Percentiles rank a stretch among this genome's conserved stretches.
These are phyloP conservation scores for Melaleuca alternifolia DNA, from an alignment of 345 rosid species.

Conservation along the genomic window DNA sequence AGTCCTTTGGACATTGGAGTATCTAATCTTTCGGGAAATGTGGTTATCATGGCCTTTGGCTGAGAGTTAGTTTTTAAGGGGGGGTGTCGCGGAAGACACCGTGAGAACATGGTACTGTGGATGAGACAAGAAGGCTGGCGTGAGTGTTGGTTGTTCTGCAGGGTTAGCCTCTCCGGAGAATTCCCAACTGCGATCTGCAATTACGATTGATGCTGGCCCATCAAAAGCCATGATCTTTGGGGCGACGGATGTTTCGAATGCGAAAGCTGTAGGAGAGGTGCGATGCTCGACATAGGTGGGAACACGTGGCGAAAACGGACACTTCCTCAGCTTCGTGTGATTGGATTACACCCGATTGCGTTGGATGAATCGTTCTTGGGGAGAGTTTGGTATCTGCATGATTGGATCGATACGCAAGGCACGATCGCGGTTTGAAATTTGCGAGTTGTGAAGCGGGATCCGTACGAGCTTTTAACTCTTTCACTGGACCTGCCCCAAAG, in stretches of 20 bases:
- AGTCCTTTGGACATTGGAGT: background rate
- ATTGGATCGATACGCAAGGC: fast-evolving
- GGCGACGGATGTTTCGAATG: background rate
- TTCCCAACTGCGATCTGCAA: background rate
- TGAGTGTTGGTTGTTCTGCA: background rate
- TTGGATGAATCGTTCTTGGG: too few relatives aligned
- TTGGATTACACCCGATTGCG: too few relatives aligned
- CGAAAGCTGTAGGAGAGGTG: background rate
- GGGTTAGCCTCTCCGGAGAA: background rate
- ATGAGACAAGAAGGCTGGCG: background rate
- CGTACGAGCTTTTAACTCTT: background rate
- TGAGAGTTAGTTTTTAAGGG: background rate
- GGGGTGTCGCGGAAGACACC: too few relatives aligned
- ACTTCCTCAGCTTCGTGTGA: background rate
- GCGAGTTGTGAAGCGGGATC: background rate
- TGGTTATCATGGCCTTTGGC: background rate
- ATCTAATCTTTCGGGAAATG: background rate
- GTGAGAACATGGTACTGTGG: background rate
- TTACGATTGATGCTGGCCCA: background rate
- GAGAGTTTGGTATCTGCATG: too few relatives aligned
- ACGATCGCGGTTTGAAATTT: background rate
- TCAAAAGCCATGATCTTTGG: background rate
- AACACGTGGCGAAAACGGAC: background rate
- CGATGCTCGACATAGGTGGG: background rate
- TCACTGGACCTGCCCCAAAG: background rate